A percentile compares a stretch with the other conserved stretches of the same genome.
These are phyloP conservation scores for Omphalea diandra DNA, from an alignment of 441 rosid genomes.

Conservation along the genomic window DNA sequence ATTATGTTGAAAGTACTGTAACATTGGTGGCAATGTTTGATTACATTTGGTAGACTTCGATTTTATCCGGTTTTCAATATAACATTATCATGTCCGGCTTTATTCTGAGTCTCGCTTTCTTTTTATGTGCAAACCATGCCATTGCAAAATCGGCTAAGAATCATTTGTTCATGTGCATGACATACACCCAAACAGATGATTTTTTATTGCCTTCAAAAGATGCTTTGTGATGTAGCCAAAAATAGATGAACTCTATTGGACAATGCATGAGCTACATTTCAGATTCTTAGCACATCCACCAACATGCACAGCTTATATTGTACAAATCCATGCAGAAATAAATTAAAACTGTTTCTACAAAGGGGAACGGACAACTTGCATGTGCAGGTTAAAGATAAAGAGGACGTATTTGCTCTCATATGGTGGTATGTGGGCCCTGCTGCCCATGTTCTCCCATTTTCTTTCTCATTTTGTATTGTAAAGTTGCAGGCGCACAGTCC, in stretches of 20 bases:
- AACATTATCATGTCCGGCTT: no score
- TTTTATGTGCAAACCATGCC: background rate
- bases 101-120: background rate
- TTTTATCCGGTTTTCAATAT: no score
- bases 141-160: background rate
- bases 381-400: constrained; percentile 2
- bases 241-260: background rate
- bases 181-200: background rate
- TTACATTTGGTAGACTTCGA: no score
- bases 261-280: constrained; percentile 13
- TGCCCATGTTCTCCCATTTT: constrained; percentile 47
- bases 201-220: constrained; percentile 17
- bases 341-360: constrained; percentile 8
- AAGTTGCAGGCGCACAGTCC: constrained; percentile 87
- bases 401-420: constrained; percentile 3
- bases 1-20: no score
- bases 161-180: constrained; percentile 3
- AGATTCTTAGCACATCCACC: constrained; percentile 1
- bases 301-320: constrained; percentile 11
- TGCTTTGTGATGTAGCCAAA: background rate
- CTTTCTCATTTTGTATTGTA: constrained; percentile 80
- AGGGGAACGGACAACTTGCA: constrained; percentile 19
- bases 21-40: no score
- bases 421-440: constrained; percentile 16
- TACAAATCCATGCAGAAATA: constrained; percentile 1